Base-by-base conservation (phyloP, 1,139 yeast genomes). In the Candida frijolesensis region DNA sequence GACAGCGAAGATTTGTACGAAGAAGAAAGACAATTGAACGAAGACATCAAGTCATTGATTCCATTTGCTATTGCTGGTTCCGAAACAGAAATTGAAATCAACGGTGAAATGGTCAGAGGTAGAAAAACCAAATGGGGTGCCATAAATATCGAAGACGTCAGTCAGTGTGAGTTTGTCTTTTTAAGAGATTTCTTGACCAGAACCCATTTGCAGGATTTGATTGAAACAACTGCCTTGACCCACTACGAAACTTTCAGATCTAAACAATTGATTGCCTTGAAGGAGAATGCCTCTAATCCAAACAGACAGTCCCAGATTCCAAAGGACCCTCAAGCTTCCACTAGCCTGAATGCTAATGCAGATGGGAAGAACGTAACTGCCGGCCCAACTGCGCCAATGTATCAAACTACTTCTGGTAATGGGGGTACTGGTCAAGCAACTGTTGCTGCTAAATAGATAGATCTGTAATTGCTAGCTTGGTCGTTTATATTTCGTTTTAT, bases 61-160 rank as follows among this genome's bases (percentile, higher is more conserved):
- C 99, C 99, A 30, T 94, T 94, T 74, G 98, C 99, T 1, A 83
- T 94, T 45, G 91, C 92, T 50, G 99, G 98, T 41, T 87, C 96
- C n/a, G 96, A 91, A 65, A 80, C 78, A 54, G 87, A 86, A 60
- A 82, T 89, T 54, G 80, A 85, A 51, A 73, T 84, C 51, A 82
- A 84, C 59, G 97, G 97, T 44, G 89, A 87, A 63, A 72, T 80
- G 30, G 89, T 90, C 40, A 86, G 95, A 62, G 97, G 97, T 45
- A 85, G 99, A 74, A 85, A 87, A 71, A 90, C 95, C 52, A 84
- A 87, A 66, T 94, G 97, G 97, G 98, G 98, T 44, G 79, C 85
- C 25, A 85, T 90, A 58, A 87, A 92, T 68, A 89, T 94, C 52
- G 98, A 92, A 71, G 97, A 94, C 70, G 92, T 90, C 52, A 83